phyloP scores from a whole-genome alignment of 768 basidiomycete species.

The Saitozyma sp. region DNA sequence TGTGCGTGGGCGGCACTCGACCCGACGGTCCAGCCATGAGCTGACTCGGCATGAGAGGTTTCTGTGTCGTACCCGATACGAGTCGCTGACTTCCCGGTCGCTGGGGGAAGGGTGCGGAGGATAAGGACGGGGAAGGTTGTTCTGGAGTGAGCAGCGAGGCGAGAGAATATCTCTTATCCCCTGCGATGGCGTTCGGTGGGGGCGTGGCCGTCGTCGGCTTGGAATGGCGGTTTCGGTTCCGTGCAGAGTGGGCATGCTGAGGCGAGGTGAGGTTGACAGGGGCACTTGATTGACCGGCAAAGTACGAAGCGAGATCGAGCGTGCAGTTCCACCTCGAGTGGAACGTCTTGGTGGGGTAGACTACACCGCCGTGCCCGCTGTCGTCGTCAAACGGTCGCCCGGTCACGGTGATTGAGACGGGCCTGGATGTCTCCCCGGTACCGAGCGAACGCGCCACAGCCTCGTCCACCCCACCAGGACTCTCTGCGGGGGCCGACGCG shows the following conservation, averaged over 20 bases:
- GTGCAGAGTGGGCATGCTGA: background rate
- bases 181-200: slow-evolving; percentile 33
- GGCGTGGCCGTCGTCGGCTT: background rate
- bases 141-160: slow-evolving; percentile 32
- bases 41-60: slow-evolving; percentile 39
- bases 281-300: slow-evolving; percentile 16
- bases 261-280: too few species aligned
- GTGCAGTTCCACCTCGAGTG: slow-evolving; percentile 87
- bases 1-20: slow-evolving; percentile 1
- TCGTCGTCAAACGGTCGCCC: slow-evolving; percentile 64
- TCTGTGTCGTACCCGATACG: slow-evolving; percentile 13
- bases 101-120: background rate
- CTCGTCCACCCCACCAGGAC: slow-evolving; percentile 22
- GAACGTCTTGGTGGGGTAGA: slow-evolving; percentile 68
- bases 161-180: slow-evolving; percentile 45
- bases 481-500: slow-evolving; percentile 31
- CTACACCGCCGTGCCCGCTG: slow-evolving; percentile 2
- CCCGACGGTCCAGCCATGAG: slow-evolving; percentile 9
- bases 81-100: background rate
- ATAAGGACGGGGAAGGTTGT: slow-evolving; percentile 1
- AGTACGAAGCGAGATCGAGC: slow-evolving; percentile 66
- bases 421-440: slow-evolving; percentile 64
- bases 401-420: slow-evolving; percentile 75
- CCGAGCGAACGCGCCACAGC: slow-evolving; percentile 56
- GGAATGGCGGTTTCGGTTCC: background rate